Base-by-base conservation (phyloP, 257 asterid genomes). In the Penstemon barbatus region DNA sequence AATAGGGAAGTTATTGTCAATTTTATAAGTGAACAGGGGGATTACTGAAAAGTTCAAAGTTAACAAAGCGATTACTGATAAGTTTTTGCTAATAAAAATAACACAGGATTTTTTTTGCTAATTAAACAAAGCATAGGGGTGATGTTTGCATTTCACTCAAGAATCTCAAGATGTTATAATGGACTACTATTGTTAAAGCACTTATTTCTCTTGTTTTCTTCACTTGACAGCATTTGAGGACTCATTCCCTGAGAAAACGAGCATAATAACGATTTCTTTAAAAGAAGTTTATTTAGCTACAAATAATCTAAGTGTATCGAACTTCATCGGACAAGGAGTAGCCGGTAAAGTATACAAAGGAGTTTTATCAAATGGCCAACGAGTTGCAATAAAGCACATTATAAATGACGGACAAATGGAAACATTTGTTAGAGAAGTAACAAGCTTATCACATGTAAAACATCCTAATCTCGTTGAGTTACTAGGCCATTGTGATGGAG, bases 271-370 rank as follows among this genome's bases (percentile, higher is more conserved):
- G 52, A 81, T 91, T 58, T 74, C 96, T 10, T 59, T 82, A 0
- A 79, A 63, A 73, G 82, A 86, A 51, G 85, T 91, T 63, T 72
- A 72, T 65, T 65, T 74, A 6, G 88, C 95, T 50, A 86, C 96
- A 11, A 65, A 85, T 73, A 78, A 81, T 69, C 88, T 86, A 56
- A 86, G 83, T 50, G 80, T 79, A 65, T 50, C 81, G n/a, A 86
- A 91, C 83, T 82, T 86, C 75, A 91, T 91, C 25, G 97, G 96
- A 5, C 92, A 90, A 71, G 97, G 96, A 49, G 68, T 90, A 61
- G 96, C 97, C 68, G 97, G 97, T 83, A 61, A 83, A 75, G 96
- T 86, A 51, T 88, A 88, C 80, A 82, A 75, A 71, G 96, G 97
- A 4, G 48, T 82, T 37, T 64, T 88, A 19, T 77, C 81, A 60